Evolutionary conservation across 1,139 yeast genomes (phyloP).

Genomic region (Yamadazyma sp.): DNA sequence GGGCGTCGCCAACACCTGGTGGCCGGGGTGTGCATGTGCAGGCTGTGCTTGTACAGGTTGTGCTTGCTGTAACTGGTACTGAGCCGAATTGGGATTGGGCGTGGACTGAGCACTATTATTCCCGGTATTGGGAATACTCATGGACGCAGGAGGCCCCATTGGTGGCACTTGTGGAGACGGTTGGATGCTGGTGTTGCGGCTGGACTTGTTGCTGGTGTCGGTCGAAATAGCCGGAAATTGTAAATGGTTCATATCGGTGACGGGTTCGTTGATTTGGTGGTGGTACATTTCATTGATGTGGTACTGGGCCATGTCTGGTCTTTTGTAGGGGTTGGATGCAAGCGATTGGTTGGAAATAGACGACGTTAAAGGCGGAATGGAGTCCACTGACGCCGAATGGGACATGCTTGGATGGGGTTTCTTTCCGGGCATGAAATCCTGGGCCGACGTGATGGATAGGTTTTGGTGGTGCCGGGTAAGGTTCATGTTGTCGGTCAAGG

Average conservation of each 20-base stretch:
- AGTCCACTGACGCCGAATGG: constrained; percentile 26
- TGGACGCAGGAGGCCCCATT: constrained; percentile 5
- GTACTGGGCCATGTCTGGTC: not conserved
- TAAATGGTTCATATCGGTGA: constrained; percentile 3
- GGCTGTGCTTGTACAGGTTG: constrained; percentile 21
- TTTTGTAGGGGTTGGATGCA: constrained; percentile 25
- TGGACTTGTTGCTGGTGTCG: not conserved
- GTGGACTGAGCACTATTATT: constrained; percentile 17
- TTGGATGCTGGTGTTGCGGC: not conserved
- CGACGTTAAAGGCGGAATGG: constrained; percentile 45
- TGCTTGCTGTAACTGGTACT: constrained; percentile 10
- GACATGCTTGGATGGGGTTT: constrained; percentile 16
- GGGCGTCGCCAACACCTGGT: constrained; percentile 13
- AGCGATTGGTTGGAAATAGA: constrained; percentile 38
- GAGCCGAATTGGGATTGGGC: constrained; percentile 15
- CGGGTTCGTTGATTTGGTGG: constrained; percentile 1
- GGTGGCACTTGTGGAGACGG: not conserved
- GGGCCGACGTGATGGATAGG: constrained; percentile 17
- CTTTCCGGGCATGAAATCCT: constrained; percentile 4
- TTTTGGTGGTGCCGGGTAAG: constrained; percentile 15
- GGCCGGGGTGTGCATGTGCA: no score
- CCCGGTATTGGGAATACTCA: not conserved
- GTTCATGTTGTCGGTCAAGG: constrained; percentile 17
- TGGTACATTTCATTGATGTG: not conserved
- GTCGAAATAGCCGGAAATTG: not conserved